A percentile compares a stretch with the other conserved stretches of the same genome.
Evolutionary conservation across 1,284 basidiomycete genomes (phyloP).

Genomic region (Stygiomarasmius scandens): DNA sequence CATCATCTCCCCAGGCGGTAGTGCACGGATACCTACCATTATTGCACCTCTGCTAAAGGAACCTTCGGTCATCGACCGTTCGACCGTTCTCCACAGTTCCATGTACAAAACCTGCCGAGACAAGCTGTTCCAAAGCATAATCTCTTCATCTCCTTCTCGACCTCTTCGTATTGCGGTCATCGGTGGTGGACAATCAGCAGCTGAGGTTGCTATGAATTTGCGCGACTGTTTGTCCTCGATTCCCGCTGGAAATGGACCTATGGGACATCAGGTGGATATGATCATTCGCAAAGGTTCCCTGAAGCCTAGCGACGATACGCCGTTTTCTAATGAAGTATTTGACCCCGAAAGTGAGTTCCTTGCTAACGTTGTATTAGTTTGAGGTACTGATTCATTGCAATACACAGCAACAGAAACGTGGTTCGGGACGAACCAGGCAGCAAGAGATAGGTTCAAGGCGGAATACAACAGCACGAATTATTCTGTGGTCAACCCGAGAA

Average conservation of each 20-base stretch:
- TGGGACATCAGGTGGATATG: constrained; percentile 49
- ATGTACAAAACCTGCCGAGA: constrained; percentile 44
- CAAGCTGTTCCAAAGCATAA: constrained; percentile 35
- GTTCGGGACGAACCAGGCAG: constrained; percentile 26
- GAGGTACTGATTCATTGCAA: constrained; percentile 6
- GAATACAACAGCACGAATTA: constrained; percentile 62
- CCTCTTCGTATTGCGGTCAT: constrained; percentile 53
- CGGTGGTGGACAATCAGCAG: constrained; percentile 58
- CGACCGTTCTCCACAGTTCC: constrained; percentile 40
- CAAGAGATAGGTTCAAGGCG: not conserved
- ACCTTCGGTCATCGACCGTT: constrained; percentile 34
- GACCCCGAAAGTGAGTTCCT: constrained; percentile 48
- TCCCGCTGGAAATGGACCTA: constrained; percentile 20
- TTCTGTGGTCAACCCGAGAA: constrained; percentile 55
- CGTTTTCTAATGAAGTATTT: constrained; percentile 63
- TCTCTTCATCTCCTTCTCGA: constrained; percentile 19
- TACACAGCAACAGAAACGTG: constrained; percentile 41
- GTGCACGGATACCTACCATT: constrained; percentile 44
- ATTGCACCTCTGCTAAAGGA: constrained; percentile 36
- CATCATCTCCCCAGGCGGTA: constrained; percentile 56
- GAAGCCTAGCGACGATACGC: constrained; percentile 59
- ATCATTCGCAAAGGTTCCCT: constrained; percentile 57
- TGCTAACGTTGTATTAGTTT: constrained; percentile 4
- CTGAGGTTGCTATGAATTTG: constrained; percentile 56
- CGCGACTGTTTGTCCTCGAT: constrained; percentile 42